A percentile compares a stretch with the other conserved stretches of the same genome.
Evolutionary conservation across 768 basidiomycete species (phyloP).

Genomic region (Asterophora parasitica): DNA sequence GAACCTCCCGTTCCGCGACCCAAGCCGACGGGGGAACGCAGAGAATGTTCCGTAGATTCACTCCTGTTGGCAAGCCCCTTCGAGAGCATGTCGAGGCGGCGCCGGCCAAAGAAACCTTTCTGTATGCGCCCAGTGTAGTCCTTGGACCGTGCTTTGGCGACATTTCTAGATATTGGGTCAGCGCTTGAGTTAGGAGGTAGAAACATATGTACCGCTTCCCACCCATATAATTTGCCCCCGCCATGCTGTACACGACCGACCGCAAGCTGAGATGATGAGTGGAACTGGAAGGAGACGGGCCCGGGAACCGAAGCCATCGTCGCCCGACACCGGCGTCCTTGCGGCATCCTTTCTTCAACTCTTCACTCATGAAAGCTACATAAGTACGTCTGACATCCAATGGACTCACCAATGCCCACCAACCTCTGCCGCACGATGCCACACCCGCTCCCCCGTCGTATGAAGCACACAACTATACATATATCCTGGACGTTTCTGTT

Average conservation of each 20-base stretch:
- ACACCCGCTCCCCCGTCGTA: too few species aligned
- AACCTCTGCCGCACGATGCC: too few species aligned
- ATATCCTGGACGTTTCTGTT: too few species aligned
- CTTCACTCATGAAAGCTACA: too few species aligned
- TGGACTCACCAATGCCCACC: too few species aligned
- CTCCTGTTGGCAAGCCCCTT: conserved; percentile 30
- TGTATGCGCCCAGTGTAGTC: conserved; percentile 52
- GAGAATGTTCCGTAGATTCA: neutral
- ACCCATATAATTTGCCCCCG: conserved; percentile 75
- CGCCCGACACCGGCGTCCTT: too few species aligned
- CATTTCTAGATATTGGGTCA: conserved; percentile 38
- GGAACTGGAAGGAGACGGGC: neutral
- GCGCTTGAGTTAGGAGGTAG: neutral
- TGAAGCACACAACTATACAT: too few species aligned
- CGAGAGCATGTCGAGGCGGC: conserved; percentile 49
- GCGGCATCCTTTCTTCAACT: too few species aligned
- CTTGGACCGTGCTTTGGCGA: conserved; percentile 51
- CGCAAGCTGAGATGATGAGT: neutral
- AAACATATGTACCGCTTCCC: conserved; percentile 48
- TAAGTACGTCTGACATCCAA: too few species aligned
- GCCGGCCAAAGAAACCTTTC: conserved; percentile 56
- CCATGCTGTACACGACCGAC: conserved; percentile 31
- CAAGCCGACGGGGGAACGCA: too few species aligned
- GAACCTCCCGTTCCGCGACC: neutral
- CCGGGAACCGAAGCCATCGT: too few species aligned